phyloP scores from a whole-genome alignment of 2,329 filamentous ascomycete genomes.

The Colletotrichum siamense region DNA sequence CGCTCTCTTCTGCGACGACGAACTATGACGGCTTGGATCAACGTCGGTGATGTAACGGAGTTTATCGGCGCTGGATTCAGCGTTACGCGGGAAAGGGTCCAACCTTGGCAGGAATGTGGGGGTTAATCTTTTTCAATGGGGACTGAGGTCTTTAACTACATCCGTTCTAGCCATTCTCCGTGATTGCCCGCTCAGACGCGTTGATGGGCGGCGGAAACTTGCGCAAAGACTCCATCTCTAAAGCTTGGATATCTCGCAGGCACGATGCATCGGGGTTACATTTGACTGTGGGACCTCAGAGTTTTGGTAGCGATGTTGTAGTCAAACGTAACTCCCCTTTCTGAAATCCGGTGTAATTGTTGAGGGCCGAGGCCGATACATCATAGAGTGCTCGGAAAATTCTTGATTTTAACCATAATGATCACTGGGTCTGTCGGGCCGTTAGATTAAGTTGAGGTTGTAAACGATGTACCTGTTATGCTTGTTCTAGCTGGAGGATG shows the following conservation, averaged over 20 bases:
- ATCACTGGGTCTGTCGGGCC: background rate
- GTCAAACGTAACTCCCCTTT: background rate
- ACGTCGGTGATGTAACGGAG: background rate
- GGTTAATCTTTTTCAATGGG: background rate
- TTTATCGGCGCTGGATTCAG: background rate
- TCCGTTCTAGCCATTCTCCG: background rate
- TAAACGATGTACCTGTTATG: background rate
- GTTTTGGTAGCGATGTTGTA: background rate
- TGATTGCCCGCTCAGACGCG: background rate
- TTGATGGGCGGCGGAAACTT: background rate
- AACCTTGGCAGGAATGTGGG: background rate
- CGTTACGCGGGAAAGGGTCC: background rate
- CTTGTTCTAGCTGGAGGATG: background rate
- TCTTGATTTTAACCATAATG: background rate
- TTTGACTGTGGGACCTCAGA: background rate
- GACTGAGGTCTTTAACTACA: background rate
- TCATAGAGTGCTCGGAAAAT: background rate
- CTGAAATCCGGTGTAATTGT: fast-evolving
- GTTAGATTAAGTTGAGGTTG: background rate
- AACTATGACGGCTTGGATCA: background rate
- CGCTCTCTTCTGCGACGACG: background rate
- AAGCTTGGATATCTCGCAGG: background rate
- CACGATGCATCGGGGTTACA: background rate
- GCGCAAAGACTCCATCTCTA: background rate
- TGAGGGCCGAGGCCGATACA: background rate